Percentiles rank a stretch among this genome's conserved stretches.
Conservation (phyloP, 345 rosid species). For the Xanthoceras sorbifolium region DNA sequence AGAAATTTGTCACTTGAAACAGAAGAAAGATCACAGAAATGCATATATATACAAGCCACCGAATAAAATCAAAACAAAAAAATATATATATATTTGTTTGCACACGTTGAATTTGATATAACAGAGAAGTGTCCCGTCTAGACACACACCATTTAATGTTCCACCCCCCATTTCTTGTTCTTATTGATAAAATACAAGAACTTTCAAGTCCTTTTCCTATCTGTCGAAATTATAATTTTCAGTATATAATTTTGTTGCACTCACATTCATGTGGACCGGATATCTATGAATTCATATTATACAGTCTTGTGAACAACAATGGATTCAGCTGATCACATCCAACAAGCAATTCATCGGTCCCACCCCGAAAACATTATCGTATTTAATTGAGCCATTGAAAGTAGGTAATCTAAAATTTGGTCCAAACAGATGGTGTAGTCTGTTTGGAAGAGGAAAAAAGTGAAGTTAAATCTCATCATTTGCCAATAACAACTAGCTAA, state of each 20-base stretch:
- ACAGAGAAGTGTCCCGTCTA: background rate
- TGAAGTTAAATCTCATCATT: slow-evolving; percentile 4
- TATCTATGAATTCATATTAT: slow-evolving; percentile 14
- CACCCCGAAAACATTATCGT: slow-evolving; percentile 16
- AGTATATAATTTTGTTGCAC: no score
- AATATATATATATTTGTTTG: no score
- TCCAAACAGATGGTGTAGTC: slow-evolving; percentile 29
- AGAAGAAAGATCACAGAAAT: background rate
- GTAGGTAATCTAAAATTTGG: slow-evolving; percentile 25
- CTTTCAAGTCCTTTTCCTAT: background rate
- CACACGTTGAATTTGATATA: background rate
- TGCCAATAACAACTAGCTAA: no score
- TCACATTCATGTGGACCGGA: slow-evolving; percentile 27
- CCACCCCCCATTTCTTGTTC: background rate
- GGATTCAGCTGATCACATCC: slow-evolving; percentile 2
- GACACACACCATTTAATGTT: slow-evolving; percentile 4
- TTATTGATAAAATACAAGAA: slow-evolving; percentile 13
- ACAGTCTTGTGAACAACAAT: slow-evolving; percentile 26
- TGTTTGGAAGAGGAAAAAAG: slow-evolving; percentile 14
- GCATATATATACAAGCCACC: no score
- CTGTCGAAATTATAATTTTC: slow-evolving; percentile 7
- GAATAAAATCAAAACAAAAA: no score
- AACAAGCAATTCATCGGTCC: slow-evolving; percentile 27
- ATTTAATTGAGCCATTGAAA: slow-evolving; percentile 18
- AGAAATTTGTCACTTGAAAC: background rate